Base-by-base conservation (phyloP, 2,329 filamentous ascomycete species). In the Fonsecaea pedrosoi region DNA sequence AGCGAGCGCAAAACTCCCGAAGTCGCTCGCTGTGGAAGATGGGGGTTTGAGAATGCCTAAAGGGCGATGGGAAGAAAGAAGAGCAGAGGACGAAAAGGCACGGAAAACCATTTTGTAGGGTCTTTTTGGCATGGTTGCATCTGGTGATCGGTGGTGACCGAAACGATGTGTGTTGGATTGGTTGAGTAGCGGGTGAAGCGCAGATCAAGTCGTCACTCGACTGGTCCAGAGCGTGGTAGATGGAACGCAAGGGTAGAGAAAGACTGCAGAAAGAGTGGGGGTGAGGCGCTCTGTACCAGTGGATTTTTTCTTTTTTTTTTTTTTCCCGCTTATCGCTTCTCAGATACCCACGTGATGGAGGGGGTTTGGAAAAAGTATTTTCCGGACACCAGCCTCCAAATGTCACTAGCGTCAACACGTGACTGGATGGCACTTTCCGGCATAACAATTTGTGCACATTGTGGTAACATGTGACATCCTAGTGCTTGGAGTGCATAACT, bases 1-100 rank as follows among this genome's bases (percentile, higher is more conserved):
- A 78, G 80, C 80, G 81, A 84, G 81, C 83, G 83, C 83, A 85
- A 86, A 85, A 83, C 83, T 82, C 81, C 80, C 73, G 78, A 85
- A 85, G 83, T 86, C 84, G 83, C 83, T 83, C 82, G 79, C 77
- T 60, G 70, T 75, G 71, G 75, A 61, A 62, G 42, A 57, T 45
- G 25, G 25, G n/a, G 42, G 18, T 12, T 37, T 38, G 32, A 42
- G 7, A 38, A 21, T 54, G 60, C 58, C 62, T 65, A 53, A 60
- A 42, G 56, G 38, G n/a, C 32, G 50, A 54, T 54, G 54, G 56
- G 55, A 54, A 63, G 50, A 50, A 58, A 55, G 35, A 25, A 62
- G 60, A 55, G 55, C 25, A 62, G 61, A 40, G 38, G 58, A 34
- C 25, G 21, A 54, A 34, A 32, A 35, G 12, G 13, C 56, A 32